Evolutionary conservation across 768 basidiomycete genomes (phyloP), one percentile per base, ranked within the genome.

Genomic region (Boletus pseudopeckii): DNA sequence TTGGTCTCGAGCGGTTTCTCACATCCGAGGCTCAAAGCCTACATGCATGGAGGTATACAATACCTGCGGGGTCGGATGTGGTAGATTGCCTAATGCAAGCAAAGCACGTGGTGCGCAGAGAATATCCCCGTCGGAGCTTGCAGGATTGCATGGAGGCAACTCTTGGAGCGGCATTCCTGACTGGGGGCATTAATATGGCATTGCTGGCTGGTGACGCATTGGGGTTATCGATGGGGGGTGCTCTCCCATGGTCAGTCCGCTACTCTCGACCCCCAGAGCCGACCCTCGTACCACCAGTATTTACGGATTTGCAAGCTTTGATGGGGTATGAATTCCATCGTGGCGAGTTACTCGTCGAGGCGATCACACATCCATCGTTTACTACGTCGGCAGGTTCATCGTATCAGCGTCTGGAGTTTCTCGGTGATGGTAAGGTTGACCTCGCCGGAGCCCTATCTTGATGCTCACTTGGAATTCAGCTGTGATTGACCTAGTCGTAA

Each of bases 101-200:
- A 18, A 67, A 38, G 22, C 68, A 71, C 32, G 45, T 41, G 41
- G 74, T 75, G n/a, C 58, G 49, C 49, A 78, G 86, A 34, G 69
- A 70, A 36, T 80, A 84, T 52, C 82, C 86, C 4, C 77, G 89
- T 26, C 72, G 90, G 52, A 84, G 87, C 61, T 69, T 95, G 57
- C 89, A 91, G 63, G 92, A 95, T 63, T 92, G 88, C 64, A 89
- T 92, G 84, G 93, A 95, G 66, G 87, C 93, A 0, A 76, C 83
- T 6, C 72, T 95, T 4, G 93, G 91, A 11, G 92, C 89, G 2
- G 81, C 82, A 26, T 93, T 86, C 59, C 57, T 84, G 15, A 75
- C 81, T 2, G 92, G 90, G 5, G 89, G 91, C 0, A 81, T 92
- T 36, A 68, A 77, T 10, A 80, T 83, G 76, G 82, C 88, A 2